phyloP scores from a whole-genome alignment of 257 asterid genomes.

The Lantana camara region DNA sequence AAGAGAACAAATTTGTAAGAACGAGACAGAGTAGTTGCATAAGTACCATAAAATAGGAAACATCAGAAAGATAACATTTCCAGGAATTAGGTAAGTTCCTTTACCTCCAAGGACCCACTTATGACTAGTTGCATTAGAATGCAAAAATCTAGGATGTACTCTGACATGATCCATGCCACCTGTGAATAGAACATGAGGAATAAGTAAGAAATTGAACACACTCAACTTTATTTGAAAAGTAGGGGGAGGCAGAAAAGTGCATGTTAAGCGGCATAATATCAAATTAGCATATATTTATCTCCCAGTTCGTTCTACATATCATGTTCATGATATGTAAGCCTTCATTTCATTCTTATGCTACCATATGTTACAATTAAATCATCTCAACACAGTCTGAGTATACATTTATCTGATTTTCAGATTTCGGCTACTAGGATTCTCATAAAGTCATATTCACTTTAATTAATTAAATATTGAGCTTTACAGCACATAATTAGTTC shows the following conservation, averaged over 20 bases:
- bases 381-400: not conserved
- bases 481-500: not conserved
- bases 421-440: not conserved
- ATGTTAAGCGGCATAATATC: not conserved
- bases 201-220: slow-evolving; percentile 14
- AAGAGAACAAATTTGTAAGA: slow-evolving; percentile 18
- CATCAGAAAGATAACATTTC: slow-evolving; percentile 7
- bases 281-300: slow-evolving; percentile 9
- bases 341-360: not conserved
- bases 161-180: slow-evolving; percentile 97
- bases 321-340: not conserved
- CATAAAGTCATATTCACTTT: slow-evolving; percentile 24
- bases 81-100: slow-evolving; percentile 1
- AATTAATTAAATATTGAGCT: not conserved
- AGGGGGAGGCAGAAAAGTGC: not conserved
- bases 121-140: slow-evolving; percentile 98
- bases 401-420: not conserved
- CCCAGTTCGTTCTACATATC: not conserved
- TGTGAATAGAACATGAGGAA: slow-evolving; percentile 29
- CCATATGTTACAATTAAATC: too few species aligned
- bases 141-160: slow-evolving; percentile 91
- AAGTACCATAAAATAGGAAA: not conserved
- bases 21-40: slow-evolving; percentile 13
- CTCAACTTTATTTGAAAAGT: slow-evolving; percentile 8
- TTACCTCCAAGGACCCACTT: slow-evolving; percentile 99